A percentile compares a stretch with the other conserved stretches of the same genome.
These are phyloP conservation scores for Arthrocladium fulminans DNA, from an alignment of 2,329 filamentous ascomycete species.

Conservation along the genomic window DNA sequence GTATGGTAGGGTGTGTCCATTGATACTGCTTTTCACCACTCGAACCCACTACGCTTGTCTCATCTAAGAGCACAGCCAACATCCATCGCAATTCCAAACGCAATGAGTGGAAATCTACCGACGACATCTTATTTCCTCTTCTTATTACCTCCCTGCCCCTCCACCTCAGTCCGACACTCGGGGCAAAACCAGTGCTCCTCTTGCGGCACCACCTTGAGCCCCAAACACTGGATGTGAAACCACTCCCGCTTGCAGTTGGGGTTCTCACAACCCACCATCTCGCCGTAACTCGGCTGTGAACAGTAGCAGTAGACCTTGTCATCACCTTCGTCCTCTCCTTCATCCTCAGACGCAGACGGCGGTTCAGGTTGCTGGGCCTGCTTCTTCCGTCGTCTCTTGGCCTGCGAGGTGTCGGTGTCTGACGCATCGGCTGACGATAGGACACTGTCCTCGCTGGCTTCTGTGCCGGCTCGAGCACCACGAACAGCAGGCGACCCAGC, in stretches of 20 bases:
- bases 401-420: slow-evolving; percentile 33
- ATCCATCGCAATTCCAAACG: too few relatives aligned
- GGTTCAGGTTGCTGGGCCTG: slow-evolving; percentile 25
- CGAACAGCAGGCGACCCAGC: slow-evolving; percentile 33
- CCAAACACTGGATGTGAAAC: slow-evolving; percentile 59
- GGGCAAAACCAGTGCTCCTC: slow-evolving; percentile 51
- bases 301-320: slow-evolving; percentile 59
- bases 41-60: too few relatives aligned
- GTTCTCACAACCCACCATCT: slow-evolving; percentile 62
- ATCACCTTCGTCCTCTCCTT: slow-evolving; percentile 45
- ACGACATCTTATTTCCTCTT: slow-evolving; percentile 6
- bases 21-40: too few relatives aligned
- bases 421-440: slow-evolving; percentile 43
- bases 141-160: slow-evolving; percentile 1
- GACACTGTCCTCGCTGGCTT: slow-evolving; percentile 41
- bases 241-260: slow-evolving; percentile 56
- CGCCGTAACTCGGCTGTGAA: slow-evolving; percentile 55
- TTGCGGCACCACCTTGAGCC: slow-evolving; percentile 50
- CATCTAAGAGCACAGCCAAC: too few relatives aligned
- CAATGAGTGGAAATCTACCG: too few relatives aligned
- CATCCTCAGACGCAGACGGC: slow-evolving; percentile 36
- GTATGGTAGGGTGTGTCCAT: too few relatives aligned
- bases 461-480: slow-evolving; percentile 28
- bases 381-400: slow-evolving; percentile 17
- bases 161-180: slow-evolving; percentile 31